Base-by-base conservation (phyloP, 1,139 yeast species). In the Pichia sp. region DNA sequence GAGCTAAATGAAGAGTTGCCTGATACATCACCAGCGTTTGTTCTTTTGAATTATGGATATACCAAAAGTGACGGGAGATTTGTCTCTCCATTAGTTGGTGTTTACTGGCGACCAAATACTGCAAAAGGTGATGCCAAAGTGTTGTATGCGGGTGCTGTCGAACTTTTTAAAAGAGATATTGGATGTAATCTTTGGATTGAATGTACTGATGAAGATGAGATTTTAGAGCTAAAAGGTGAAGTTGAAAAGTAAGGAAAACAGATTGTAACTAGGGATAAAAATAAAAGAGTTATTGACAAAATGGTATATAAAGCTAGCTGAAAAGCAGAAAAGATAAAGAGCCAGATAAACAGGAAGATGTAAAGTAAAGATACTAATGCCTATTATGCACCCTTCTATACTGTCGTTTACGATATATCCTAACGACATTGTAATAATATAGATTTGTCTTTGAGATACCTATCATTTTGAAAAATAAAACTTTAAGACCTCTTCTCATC, bases 101-200 rank as follows among this genome's bases (percentile, higher is more conserved):
- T 88, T 21, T 88, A 86, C 60, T 88, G 91, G 80, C 73, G 84
- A 44, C 96, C 96, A 3, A 81, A 80, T 21, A 84, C 95, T 0
- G 72, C 88, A 17, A 81, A 84, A 15, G 91, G 80, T 57, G 84
- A 80, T 42, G 68, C 74, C 56, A 75, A 82, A 58, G 88, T 88
- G 96, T 64, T 84, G 38, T 88, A 84, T 54, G 96, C 96, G 1
- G 95, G 93, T 2, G 94, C 95, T 1, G 74, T 84, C 22, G 96
- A 88, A 56, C 64, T 80, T 52, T 72, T 88, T 47, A 71, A 91
- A 58, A 79, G 74, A 41, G 80, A 80, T 54, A 84, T 94, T 15
- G 89, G 91, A 12, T 89, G 83, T 12, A 52, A 54, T 41, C 62
- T 74, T 51, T 62, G 77, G 37, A 63, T 78, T 39, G 78, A 77